phyloP scores from a whole-genome alignment of 148 eudicot genomes.

The Nyssa sinensis region DNA sequence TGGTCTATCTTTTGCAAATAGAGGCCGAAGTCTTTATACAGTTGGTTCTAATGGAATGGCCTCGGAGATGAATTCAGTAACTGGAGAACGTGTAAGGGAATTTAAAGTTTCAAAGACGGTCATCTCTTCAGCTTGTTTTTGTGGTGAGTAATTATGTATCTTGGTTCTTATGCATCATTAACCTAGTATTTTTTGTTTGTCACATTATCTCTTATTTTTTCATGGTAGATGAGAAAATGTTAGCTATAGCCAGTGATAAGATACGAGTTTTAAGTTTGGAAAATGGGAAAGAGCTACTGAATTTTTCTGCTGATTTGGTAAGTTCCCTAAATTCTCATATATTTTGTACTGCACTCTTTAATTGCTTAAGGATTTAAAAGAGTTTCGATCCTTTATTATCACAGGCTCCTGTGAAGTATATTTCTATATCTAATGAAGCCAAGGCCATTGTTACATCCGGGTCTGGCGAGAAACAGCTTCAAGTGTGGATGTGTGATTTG shows the following conservation, averaged over 20 bases:
- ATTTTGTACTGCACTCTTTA: background rate
- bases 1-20: slow-evolving; percentile 31
- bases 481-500: slow-evolving; percentile 32
- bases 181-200: background rate
- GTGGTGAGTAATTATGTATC: slow-evolving; percentile 24
- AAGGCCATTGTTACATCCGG: slow-evolving; percentile 28
- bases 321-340: slow-evolving; percentile 14
- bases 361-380: background rate
- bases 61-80: slow-evolving; percentile 33
- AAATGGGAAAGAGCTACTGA: slow-evolving; percentile 32
- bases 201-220: slow-evolving; percentile 7
- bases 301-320: slow-evolving; percentile 33
- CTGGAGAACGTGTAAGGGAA: slow-evolving; percentile 29
- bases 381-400: background rate
- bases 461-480: slow-evolving; percentile 27
- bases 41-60: slow-evolving; percentile 28
- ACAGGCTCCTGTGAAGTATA: slow-evolving; percentile 26
- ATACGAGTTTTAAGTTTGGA: slow-evolving; percentile 33
- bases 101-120: slow-evolving; percentile 30
- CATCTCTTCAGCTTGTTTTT: slow-evolving; percentile 17
- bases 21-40: slow-evolving; percentile 25
- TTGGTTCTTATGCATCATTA: background rate
- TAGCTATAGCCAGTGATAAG: slow-evolving; percentile 26
- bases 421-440: slow-evolving; percentile 24
- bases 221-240: slow-evolving; percentile 31